phyloP scores from a whole-genome alignment of 2,329 filamentous ascomycete species.

The Simplicillium aogashimaense region DNA sequence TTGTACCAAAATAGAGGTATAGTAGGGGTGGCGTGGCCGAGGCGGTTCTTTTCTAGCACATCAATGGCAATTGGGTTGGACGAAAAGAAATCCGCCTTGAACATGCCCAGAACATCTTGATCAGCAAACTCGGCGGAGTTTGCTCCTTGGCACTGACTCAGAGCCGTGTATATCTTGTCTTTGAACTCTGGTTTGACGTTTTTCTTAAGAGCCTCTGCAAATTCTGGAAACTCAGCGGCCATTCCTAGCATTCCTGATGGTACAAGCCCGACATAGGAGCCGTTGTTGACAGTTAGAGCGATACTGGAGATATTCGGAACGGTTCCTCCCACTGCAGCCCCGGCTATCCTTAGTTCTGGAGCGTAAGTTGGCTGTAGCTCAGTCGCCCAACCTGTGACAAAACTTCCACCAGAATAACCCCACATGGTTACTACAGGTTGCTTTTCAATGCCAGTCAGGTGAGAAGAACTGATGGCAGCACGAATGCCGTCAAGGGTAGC shows the following conservation, averaged over 20 bases:
- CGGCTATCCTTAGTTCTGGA: conserved; percentile 13
- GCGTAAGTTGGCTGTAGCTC: conserved; percentile 16
- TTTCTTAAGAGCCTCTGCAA: conserved; percentile 7
- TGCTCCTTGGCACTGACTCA: conserved; percentile 16
- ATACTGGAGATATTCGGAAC: conserved; percentile 11
- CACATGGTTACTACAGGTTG: conserved; percentile 31
- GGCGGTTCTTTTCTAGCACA: conserved; percentile 16
- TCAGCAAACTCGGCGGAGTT: conserved; percentile 15
- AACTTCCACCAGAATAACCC: conserved; percentile 20
- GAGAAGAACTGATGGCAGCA: conserved; percentile 21
- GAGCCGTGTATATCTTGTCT: conserved; percentile 17
- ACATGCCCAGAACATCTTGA: conserved; percentile 29
- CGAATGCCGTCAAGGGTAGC: conserved; percentile 32
- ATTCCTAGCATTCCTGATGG: conserved; percentile 12
- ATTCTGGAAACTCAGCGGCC: conserved; percentile 12
- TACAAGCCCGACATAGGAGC: conserved; percentile 11
- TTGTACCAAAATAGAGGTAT: conserved; percentile 43
- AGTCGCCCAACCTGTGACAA: conserved; percentile 13
- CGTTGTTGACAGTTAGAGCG: conserved; percentile 9
- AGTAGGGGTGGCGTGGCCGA: conserved; percentile 27
- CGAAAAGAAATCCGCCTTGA: conserved; percentile 19
- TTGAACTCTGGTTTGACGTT: conserved; percentile 10
- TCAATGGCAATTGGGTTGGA: conserved; percentile 13
- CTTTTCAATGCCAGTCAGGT: conserved; percentile 17
- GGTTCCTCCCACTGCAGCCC: conserved; percentile 14